Percentiles rank a stretch among this genome's conserved stretches.
Conservation (phyloP, 2,329 filamentous ascomycete species). For the Elsinoe fawcettii region DNA sequence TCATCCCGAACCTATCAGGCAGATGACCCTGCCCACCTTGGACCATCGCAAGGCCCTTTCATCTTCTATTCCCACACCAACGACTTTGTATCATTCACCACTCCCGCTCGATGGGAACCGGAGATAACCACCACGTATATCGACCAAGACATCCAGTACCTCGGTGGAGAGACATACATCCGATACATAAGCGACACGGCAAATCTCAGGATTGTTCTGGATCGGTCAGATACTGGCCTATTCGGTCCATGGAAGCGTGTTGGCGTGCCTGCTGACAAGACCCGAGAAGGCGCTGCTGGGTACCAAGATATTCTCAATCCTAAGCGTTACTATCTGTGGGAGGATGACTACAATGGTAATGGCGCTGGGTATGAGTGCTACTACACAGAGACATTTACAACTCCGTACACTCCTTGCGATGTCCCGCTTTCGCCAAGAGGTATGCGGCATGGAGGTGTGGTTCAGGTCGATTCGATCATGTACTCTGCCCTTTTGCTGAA, state of each 20-base stretch:
- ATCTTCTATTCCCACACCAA: conserved; percentile 50
- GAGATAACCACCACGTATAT: conserved; percentile 42
- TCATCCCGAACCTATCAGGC: conserved; percentile 39
- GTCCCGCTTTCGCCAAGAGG: neutral
- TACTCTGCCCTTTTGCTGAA: neutral
- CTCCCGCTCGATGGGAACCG: conserved; percentile 46
- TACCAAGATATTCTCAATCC: conserved; percentile 6
- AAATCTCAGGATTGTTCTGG: conserved; percentile 45
- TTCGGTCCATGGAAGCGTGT: conserved; percentile 43
- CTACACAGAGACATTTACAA: neutral
- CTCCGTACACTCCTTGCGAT: neutral
- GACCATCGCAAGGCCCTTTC: conserved; percentile 26
- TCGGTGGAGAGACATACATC: conserved; percentile 36
- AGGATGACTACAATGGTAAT: neutral
- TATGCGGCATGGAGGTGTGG: conserved; percentile 3
- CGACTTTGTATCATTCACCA: conserved; percentile 47
- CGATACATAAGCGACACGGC: conserved; percentile 52
- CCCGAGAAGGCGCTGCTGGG: neutral
- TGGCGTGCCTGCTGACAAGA: neutral
- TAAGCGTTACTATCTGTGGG: neutral
- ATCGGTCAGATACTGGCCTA: conserved; percentile 42
- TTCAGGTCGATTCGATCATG: neutral
- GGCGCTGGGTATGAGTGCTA: conserved; percentile 3
- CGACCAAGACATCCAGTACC: conserved; percentile 48
- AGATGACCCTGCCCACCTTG: conserved; percentile 44